phyloP scores from a whole-genome alignment of 345 rosid genomes.

The Arabis hirsuta region DNA sequence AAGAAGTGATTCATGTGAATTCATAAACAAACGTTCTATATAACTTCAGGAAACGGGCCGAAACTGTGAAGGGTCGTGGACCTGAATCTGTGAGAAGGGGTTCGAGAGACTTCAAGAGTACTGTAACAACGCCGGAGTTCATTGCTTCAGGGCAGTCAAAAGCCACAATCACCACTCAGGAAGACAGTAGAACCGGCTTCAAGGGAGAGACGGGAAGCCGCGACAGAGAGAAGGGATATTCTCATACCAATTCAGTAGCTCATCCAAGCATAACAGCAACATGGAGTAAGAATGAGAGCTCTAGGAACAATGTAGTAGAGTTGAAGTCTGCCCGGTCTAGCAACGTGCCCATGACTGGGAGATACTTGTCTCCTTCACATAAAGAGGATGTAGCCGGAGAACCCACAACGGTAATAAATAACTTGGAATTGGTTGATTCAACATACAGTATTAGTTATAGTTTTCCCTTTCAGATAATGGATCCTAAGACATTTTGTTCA shows the following conservation, averaged over 20 bases:
- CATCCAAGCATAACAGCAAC: slow-evolving; percentile 37
- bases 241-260: slow-evolving; percentile 40
- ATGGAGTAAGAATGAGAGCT: slow-evolving; percentile 43
- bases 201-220: slow-evolving; percentile 32
- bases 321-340: slow-evolving; percentile 33
- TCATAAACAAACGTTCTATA: slow-evolving; percentile 9
- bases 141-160: slow-evolving; percentile 55
- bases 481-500: slow-evolving; percentile 6
- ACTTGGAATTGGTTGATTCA: neutral
- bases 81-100: slow-evolving; percentile 70
- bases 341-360: slow-evolving; percentile 26
- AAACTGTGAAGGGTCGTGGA: slow-evolving; percentile 62
- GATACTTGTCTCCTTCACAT: slow-evolving; percentile 42
- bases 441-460: neutral
- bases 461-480: neutral
- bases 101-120: slow-evolving; percentile 55
- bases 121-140: slow-evolving; percentile 64
- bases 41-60: slow-evolving; percentile 64
- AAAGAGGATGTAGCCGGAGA: slow-evolving; percentile 36
- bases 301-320: slow-evolving; percentile 29
- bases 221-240: slow-evolving; percentile 26
- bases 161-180: slow-evolving; percentile 30
- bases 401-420: slow-evolving; percentile 49
- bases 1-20: slow-evolving; percentile 3
- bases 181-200: slow-evolving; percentile 27